Base-by-base conservation (phyloP, 805 yeast genomes). In the Ogataea dorogensis region DNA sequence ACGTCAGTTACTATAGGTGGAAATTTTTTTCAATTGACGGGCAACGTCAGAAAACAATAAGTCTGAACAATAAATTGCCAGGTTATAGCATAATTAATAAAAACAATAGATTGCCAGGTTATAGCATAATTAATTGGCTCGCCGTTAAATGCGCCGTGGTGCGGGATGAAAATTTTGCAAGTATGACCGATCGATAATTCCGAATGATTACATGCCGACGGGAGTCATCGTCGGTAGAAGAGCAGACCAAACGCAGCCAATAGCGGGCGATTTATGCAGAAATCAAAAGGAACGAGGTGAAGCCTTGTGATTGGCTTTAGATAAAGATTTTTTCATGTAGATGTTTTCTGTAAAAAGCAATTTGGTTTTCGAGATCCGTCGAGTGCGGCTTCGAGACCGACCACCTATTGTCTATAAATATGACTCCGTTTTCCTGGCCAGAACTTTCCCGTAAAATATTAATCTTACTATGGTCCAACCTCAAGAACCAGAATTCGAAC, bases 401-500 rank as follows among this genome's bases (percentile, higher is more conserved):
- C 6, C 24, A 24, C 4, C 25, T 10, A 22, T 10, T 17, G 25
- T 13, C 5, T 31, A 36, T 36, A 36, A 36, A 36, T 36, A 36
- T 16, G 19, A 17, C 22, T 13, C 14, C 4, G 5, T n/a, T 21
- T 20, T 25, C 22, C 13, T 20, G 14, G 17, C 13, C 25, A 25
- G 17, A 15, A 27, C 21, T 28, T 25, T 17, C 12, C 31, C 14
- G 24, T 18, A 13, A 25, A n/a, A 21, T 26, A n/a, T 20, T 24
- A 21, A 18, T 20, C 17, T 17, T 33, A 52, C 34, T 68, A 79
- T 81, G 87, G 86, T 75, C 71, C 79, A 78, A 67, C 89, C 94
- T 51, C 73, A 75, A 70, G 98, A 91, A 76, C 98, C 98, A 54
- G 98, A 91, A 81, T 91, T 91, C 73, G 89, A 89, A 70, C 98